Evolutionary conservation across 176 grass and related monocot genomes (phyloP).

Genomic region (Aegilops speltoides): DNA sequence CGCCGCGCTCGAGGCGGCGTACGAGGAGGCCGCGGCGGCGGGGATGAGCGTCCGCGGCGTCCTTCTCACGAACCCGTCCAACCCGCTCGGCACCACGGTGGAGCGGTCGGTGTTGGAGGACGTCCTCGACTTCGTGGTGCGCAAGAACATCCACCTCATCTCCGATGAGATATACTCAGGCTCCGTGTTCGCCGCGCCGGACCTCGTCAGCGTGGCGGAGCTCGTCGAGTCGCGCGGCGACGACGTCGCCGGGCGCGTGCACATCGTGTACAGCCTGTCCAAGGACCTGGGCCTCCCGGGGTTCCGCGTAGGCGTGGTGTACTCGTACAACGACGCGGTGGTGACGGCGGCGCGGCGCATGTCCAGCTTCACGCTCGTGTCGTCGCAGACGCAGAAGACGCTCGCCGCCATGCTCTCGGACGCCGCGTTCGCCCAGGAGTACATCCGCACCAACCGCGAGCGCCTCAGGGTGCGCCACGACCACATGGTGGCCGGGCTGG

Average conservation of each 20-base stretch:
- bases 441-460: constrained; percentile 66
- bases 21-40: constrained; percentile 29
- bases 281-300: constrained; percentile 86
- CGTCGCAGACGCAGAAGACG: constrained; percentile 87
- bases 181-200: constrained; percentile 59
- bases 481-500: constrained; percentile 51
- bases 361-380: constrained; percentile 95
- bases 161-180: constrained; percentile 96
- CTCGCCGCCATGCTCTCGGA: constrained; percentile 70
- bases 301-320: constrained; percentile 71
- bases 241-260: constrained; percentile 47
- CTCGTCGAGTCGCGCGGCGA: constrained; percentile 39
- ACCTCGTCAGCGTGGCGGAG: constrained; percentile 78
- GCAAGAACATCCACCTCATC: constrained; percentile 80
- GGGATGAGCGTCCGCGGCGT: constrained; percentile 52
- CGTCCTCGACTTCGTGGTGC: constrained; percentile 59
- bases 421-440: constrained; percentile 45
- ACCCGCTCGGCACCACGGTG: constrained; percentile 69
- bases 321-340: constrained; percentile 84
- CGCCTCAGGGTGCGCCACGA: constrained; percentile 63
- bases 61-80: constrained; percentile 84
- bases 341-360: constrained; percentile 79
- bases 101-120: constrained; percentile 31
- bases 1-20: constrained; percentile 58
- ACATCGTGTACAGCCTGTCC: constrained; percentile 94